A percentile compares a stretch with the other conserved stretches of the same genome.
Conservation (phyloP, 345 rosid genomes). For the Triadica sebifera region DNA sequence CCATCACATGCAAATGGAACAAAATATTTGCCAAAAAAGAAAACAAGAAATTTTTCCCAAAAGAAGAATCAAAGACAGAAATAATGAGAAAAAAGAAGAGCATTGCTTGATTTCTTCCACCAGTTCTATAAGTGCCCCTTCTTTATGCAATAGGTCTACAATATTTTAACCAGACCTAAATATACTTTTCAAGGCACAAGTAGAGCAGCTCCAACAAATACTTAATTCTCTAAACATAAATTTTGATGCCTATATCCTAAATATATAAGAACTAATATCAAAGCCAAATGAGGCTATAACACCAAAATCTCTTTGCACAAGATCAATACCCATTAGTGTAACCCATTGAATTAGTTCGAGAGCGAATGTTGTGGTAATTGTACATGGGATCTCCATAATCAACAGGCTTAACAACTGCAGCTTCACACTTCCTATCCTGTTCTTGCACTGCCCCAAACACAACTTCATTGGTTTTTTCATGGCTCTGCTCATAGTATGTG, state of each 20-base stretch:
- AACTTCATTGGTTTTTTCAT: slow-evolving; percentile 75
- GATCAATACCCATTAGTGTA: slow-evolving; percentile 26
- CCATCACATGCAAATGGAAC: background rate
- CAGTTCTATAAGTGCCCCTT: background rate
- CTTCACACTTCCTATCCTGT: slow-evolving; percentile 44
- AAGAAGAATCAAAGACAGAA: no score
- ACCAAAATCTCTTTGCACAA: slow-evolving; percentile 9
- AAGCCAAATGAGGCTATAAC: background rate
- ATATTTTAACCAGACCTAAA: slow-evolving; percentile 5
- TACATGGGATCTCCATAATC: slow-evolving; percentile 46
- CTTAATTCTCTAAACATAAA: slow-evolving; percentile 1
- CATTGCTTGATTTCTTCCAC: slow-evolving; percentile 3
- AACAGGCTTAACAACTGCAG: slow-evolving; percentile 53
- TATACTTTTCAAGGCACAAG: background rate
- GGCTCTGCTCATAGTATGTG: slow-evolving; percentile 72
- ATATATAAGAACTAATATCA: background rate
- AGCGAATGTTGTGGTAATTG: slow-evolving; percentile 47
- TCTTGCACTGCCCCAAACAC: slow-evolving; percentile 91
- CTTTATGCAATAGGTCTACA: slow-evolving; percentile 1
- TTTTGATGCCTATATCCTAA: slow-evolving; percentile 10
- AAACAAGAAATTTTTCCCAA: background rate
- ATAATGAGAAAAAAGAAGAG: background rate
- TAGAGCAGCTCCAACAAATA: slow-evolving; percentile 13
- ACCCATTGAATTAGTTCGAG: slow-evolving; percentile 41
- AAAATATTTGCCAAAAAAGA: background rate